Base-by-base conservation (phyloP, 768 basidiomycete genomes). In the Trametes cingulata region DNA sequence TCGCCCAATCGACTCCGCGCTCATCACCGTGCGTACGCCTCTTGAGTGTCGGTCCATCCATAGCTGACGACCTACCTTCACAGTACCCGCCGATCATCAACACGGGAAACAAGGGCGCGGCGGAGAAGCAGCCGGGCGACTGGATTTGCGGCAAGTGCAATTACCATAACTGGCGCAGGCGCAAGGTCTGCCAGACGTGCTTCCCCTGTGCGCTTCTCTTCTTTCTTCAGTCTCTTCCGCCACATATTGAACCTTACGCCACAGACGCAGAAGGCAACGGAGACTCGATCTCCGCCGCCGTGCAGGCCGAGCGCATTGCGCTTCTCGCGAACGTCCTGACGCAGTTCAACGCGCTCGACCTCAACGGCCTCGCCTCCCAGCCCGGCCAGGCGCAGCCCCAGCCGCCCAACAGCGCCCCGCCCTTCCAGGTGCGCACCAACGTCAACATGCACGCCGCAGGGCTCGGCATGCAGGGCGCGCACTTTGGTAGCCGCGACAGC, bases 141-240 rank as follows among this genome's bases (percentile, higher is more conserved):
- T 74, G 73, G 91, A 80, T 91, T 56, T 94, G 91, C 74, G 77
- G 80, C 64, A 90, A 88, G 70, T 94, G 92, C 73, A 88, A 89
- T 68, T 93, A 94, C 74, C 73, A 92, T 65, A 94, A 94, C 71
- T 94, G 91, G 91, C 80, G 91, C 64, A 76, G 91, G 58, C 77
- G 91, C 56, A 93, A 93, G 73, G 92, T 94, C 60, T 94, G 91
- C 75, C 91, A 93, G 78, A 92, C 90, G 10, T 93, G 91, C 73
- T 83, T 85, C 61, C 91, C 91, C 48, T 93, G 90, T 91, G 67
- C 64, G 87, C 20, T 33, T 5, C 52, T 40, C 27, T 10, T 20
- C 22, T 43, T 52, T 55, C 59, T 59, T 60, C 58, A 53, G 40
- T 27, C 13, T 40, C 46, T 29, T 37, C 46, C 51, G 49, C 36